Base-by-base conservation (phyloP, 805 yeast species). In the Metschnikowia arizonensis region DNA sequence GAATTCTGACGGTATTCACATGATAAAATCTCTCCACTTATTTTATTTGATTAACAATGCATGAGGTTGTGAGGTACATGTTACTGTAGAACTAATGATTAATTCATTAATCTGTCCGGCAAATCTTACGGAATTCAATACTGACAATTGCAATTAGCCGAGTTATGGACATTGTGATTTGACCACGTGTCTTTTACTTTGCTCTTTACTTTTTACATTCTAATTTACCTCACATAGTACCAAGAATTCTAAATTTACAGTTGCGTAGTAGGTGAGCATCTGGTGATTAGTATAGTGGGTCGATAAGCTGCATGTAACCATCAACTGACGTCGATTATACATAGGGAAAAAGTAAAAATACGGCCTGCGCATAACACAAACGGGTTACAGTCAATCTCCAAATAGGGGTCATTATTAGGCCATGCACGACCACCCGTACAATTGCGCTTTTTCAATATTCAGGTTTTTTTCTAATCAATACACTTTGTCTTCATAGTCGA, bases 1-100 rank as follows among this genome's bases (percentile, higher is more conserved):
- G 82, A 15, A 23, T 72, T 78, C 42, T 65, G 70, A 43, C 60
- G 67, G 17, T 54, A 72, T 35, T 39, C 4, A 39, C 42, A 10
- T 39, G 25, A 29, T 39, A 33, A 29, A 5, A 7, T 12, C 10
- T 18, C 30, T 36, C 31, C 19, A n/a, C 17, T 21, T n/a, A 33
- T 33, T 21, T 21, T 21, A 21, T 21, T 21, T 6, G 14, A 19
- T 19, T n/a, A 12, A 21, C 17, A 11, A 14, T 33, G 17, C 25
- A 19, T n/a, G 9, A 32, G n/a, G n/a, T 4, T 12, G 23, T 15
- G 24, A 18, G n/a, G 7, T 24, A 12, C 34, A 10, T 19, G 14
- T 12, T 18, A 11, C 11, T 8, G 17, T 18, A 32, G 11, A 17
- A 19, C 34, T 11, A 9, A 17, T 18, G 23, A 32, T 32, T 9